Evolutionary conservation across 2,329 filamentous ascomycete genomes (phyloP), one percentile per base, ranked within the genome.

Genomic region (Xylariaceae sp.): DNA sequence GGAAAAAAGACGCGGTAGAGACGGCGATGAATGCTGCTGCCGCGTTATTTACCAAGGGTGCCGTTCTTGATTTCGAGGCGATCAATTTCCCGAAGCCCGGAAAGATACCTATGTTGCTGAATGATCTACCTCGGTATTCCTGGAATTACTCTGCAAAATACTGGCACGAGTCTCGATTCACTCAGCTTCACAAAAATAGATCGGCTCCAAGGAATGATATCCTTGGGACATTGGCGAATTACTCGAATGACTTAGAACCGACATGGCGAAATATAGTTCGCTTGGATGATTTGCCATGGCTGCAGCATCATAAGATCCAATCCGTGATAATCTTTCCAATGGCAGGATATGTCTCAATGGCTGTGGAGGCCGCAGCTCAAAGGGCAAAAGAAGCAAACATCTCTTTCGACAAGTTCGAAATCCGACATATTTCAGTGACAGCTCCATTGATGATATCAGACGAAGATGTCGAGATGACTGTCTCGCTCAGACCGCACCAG

Each of bases 241-340:
- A 71, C 43, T 76, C 70, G 13, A 77, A 68, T 45, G 73, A 76
- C 9, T 58, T 73, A 2, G 74, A 78, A 60, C 75, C 75, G 0
- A 74, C 68, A 0, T 80, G 78, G 78, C 70, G 77, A 36, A 79
- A 77, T 53, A 70, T 76, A 21, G 62, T 80, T 29, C 70, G 71
- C 10, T 59, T 74, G 1, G 74, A 78, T 37, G 76, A 80, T 52
- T 61, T 79, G 0, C 79, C 84, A 1, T 86, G 84, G 72, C 71
- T 83, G 5, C 73, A 78, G 42, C 78, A 84, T 59, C 83, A 85
- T 68, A 70, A 70, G 51, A 78, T 85, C 66, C 80, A 84, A 60
- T 79, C 76, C 10, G 66, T 81, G 29, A 76, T 74, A 2, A 75
- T 82, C 32, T 83, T 80, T 63, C 80, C 82, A 26, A 72, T 80